Evolutionary conservation across 2,329 filamentous ascomycete genomes (phyloP).

Genomic region (Xylaria arbuscula): DNA sequence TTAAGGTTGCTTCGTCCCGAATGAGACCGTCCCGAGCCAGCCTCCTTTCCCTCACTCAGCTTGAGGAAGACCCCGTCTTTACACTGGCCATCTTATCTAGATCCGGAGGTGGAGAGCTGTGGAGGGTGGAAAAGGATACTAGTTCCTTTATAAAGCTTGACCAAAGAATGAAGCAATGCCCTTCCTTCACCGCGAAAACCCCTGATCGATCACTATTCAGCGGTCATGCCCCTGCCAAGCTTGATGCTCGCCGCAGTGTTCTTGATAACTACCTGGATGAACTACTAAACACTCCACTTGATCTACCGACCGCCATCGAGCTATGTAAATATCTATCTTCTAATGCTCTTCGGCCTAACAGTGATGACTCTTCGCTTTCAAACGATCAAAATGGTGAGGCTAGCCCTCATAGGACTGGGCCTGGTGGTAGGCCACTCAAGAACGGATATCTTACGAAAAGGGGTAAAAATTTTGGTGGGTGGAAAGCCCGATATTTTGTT

Average conservation of each 20-base stretch:
- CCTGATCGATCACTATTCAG: constrained; percentile 89
- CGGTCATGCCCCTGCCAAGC: constrained; percentile 91
- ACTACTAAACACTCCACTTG: constrained; percentile 83
- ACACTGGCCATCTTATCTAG: constrained; percentile 87
- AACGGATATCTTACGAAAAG: constrained; percentile 95
- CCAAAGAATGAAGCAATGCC: constrained; percentile 78
- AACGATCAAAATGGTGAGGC: constrained; percentile 54
- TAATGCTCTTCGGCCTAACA: constrained; percentile 70
- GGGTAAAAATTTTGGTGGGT: constrained; percentile 98
- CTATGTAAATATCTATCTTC: constrained; percentile 89
- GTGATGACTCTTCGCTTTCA: constrained; percentile 63
- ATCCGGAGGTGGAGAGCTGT: constrained; percentile 80
- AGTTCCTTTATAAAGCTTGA: constrained; percentile 84
- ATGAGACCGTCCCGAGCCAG: constrained; percentile 91
- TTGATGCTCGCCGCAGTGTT: constrained; percentile 85
- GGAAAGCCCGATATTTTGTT: constrained; percentile 83
- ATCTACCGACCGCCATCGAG: constrained; percentile 78
- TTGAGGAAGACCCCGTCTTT: constrained; percentile 94
- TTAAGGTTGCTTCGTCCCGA: constrained; percentile 92
- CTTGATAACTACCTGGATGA: constrained; percentile 88
- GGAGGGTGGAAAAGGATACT: constrained; percentile 94
- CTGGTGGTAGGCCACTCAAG: constrained; percentile 75
- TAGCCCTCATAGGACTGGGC: constrained; percentile 59
- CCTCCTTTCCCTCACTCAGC: constrained; percentile 79
- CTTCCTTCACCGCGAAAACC: constrained; percentile 77